These are phyloP conservation scores for Cnidoscolus chayamansa DNA, from an alignment of 441 rosid species.

Conservation along the genomic window DNA sequence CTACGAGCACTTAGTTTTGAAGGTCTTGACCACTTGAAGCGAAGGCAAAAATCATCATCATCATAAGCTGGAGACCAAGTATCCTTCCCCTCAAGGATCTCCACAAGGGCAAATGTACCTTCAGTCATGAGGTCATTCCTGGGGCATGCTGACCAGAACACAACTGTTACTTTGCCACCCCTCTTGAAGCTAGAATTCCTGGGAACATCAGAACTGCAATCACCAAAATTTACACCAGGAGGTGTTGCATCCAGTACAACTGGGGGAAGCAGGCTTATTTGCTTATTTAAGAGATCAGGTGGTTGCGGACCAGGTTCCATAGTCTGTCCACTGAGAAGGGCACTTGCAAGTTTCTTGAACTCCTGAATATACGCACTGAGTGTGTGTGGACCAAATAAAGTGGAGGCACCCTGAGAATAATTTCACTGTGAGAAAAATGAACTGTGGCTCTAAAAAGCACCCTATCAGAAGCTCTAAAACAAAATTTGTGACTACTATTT, in stretches of 20 bases:
- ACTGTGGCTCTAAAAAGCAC: neutral
- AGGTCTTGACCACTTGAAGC: conserved; percentile 87
- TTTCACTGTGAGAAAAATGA: neutral
- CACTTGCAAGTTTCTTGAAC: conserved; percentile 68
- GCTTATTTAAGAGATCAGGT: conserved; percentile 68
- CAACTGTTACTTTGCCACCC: conserved; percentile 62
- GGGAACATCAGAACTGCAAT: conserved; percentile 64
- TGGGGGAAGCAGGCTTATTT: conserved; percentile 78
- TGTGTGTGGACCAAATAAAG: conserved; percentile 85
- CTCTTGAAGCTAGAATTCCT: conserved; percentile 65
- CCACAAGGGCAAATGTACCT: conserved; percentile 86
- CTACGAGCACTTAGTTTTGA: conserved; percentile 67
- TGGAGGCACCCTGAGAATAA: conserved; percentile 76
- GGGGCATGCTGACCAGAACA: conserved; percentile 88
- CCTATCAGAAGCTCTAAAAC: neutral
- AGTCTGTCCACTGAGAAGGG: conserved; percentile 48
- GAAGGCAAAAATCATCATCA: conserved; percentile 89
- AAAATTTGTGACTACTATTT: neutral
- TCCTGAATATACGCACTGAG: conserved; percentile 87
- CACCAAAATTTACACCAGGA: conserved; percentile 62
- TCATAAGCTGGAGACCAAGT: conserved; percentile 85
- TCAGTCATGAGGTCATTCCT: conserved; percentile 86
- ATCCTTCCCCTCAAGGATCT: conserved; percentile 55
- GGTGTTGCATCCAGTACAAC: conserved; percentile 77
- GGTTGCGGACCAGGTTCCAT: conserved; percentile 65